Conservation (phyloP, 768 basidiomycete genomes). For the Naematelia encephala region DNA sequence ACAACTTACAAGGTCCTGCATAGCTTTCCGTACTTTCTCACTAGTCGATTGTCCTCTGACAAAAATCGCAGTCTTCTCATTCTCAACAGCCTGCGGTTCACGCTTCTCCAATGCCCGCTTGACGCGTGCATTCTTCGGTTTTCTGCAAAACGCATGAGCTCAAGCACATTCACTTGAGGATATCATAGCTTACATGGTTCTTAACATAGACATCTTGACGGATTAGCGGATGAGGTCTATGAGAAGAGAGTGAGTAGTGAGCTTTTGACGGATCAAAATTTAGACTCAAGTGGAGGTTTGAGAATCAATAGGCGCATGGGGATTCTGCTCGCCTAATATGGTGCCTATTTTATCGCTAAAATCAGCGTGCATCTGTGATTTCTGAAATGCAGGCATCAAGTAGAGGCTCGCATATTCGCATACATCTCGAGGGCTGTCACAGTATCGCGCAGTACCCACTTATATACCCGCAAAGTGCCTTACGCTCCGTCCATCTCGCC, state of each 20-base stretch:
- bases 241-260: not conserved
- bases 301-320: too few species aligned
- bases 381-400: too few species aligned
- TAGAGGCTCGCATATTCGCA: too few species aligned
- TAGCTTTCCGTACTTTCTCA: conserved; percentile 70
- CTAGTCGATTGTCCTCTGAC: conserved; percentile 84
- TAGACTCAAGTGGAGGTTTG: not conserved
- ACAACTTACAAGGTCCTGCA: conserved; percentile 78
- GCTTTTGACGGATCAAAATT: not conserved
- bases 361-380: too few species aligned
- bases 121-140: conserved; percentile 92
- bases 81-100: conserved; percentile 77
- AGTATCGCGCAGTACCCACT: too few species aligned
- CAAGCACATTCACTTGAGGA: not conserved
- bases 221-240: not conserved
- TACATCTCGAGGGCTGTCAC: too few species aligned
- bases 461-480: too few species aligned
- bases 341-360: too few species aligned
- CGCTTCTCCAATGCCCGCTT: conserved; percentile 84
- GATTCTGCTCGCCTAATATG: too few species aligned
- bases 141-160: conserved; percentile 57
- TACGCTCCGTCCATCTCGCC: too few species aligned
- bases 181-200: conserved; percentile 45
- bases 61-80: conserved; percentile 80
- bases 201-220: conserved; percentile 49